Evolutionary conservation across 164 flowering plant genomes (phyloP).

Genomic region (Akebia trifoliata): DNA sequence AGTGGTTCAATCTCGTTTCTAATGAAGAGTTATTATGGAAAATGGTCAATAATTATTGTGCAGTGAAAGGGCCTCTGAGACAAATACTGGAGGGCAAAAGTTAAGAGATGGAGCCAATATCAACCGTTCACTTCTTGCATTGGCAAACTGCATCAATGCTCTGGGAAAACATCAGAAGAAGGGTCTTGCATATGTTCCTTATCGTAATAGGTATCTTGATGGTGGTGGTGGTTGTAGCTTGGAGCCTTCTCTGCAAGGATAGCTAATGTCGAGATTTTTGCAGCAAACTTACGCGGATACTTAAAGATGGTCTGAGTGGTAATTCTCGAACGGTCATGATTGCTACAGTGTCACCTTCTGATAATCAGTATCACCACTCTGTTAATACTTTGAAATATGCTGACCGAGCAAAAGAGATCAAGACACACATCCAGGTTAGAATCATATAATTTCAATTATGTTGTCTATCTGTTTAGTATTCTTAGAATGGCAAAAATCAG

Average conservation of each 20-base stretch:
- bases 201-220: constrained; percentile 69
- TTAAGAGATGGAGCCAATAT: constrained; percentile 93
- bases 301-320: constrained; percentile 93
- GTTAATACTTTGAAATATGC: constrained; percentile 91
- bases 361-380: constrained; percentile 78
- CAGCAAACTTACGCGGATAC: constrained; percentile 90
- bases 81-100: constrained; percentile 84
- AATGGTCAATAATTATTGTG: constrained; percentile 13
- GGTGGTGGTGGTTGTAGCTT: constrained; percentile 1
- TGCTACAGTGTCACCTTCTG: constrained; percentile 83
- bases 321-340: constrained; percentile 90
- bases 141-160: constrained; percentile 94
- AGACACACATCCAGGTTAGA: constrained; percentile 76
- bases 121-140: constrained; percentile 87
- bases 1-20: neutral
- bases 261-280: constrained; percentile 22
- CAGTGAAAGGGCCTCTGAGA: constrained; percentile 93
- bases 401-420: constrained; percentile 88
- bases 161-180: constrained; percentile 86
- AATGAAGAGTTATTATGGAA: neutral
- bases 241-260: constrained; percentile 7
- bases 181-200: constrained; percentile 96
- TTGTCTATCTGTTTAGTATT: neutral
- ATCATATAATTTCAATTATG: neutral
- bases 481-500: neutral